Evolutionary conservation across 495 filamentous ascomycete species (phyloP).

Genomic region (Friedmanniomyces endolithicus): DNA sequence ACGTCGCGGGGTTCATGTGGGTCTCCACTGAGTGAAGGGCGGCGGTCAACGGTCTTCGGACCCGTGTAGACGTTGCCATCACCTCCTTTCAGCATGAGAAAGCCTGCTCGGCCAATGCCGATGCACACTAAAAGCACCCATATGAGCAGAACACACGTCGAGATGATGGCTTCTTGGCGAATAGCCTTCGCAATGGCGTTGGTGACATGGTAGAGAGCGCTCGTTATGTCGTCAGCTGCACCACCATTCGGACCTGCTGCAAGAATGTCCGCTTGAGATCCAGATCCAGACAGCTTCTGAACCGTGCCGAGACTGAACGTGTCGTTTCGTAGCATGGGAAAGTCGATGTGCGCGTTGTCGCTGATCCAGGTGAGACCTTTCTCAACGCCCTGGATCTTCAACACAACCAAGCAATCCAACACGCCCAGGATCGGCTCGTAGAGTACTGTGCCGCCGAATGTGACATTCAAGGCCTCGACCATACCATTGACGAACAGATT

Average conservation of each 20-base stretch:
- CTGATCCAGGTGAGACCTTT: conserved; percentile 80
- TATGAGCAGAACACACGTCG: conserved; percentile 51
- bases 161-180: conserved; percentile 63
- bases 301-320: conserved; percentile 73
- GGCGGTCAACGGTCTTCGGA: neutral
- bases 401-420: conserved; percentile 32
- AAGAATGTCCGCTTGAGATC: conserved; percentile 50
- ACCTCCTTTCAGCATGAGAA: conserved; percentile 36
- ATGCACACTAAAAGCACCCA: conserved; percentile 68
- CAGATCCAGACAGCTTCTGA: conserved; percentile 37
- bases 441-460: conserved; percentile 72
- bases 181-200: conserved; percentile 51
- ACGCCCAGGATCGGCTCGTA: conserved; percentile 59
- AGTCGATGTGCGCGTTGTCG: conserved; percentile 69
- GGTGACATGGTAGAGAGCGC: conserved; percentile 54
- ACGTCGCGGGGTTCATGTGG: conserved; percentile 3
- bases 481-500: conserved; percentile 68
- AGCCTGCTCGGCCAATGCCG: conserved; percentile 53
- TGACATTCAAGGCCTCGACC: conserved; percentile 51
- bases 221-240: conserved; percentile 68
- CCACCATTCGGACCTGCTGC: conserved; percentile 55
- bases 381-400: conserved; percentile 47
- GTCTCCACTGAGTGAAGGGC: neutral
- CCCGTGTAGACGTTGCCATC: conserved; percentile 44
- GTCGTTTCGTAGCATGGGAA: conserved; percentile 66